Evolutionary conservation across 2,329 filamentous ascomycete species (phyloP), one percentile per base, ranked within the genome.

Genomic region (Fusarium sacchari): DNA sequence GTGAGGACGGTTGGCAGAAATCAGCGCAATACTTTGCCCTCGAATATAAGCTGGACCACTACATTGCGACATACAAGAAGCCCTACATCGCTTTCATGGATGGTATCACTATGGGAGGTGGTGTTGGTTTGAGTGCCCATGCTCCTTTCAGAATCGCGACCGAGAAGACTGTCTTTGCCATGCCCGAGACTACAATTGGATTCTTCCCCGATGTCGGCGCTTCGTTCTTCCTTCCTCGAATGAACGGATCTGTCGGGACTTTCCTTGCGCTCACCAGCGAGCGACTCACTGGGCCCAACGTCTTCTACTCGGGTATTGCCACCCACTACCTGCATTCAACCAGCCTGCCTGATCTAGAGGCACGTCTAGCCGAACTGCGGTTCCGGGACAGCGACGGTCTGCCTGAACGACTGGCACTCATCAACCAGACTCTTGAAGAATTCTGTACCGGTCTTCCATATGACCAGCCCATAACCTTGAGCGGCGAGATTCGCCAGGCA

Each of bases 201-300:
- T 98, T 98, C 87, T 99, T 99, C 88, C 96, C 97, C 12, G 97
- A 99, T 79, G 96, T 99, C 55, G 96, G 96, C 69, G 97, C 93
- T 37, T 97, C 94, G 17, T 99, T 98, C 86, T 98, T 98, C 87
- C 87, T 99, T 60, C 94, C 96, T 22, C 89, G 95, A 72, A 91
- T 99, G 87, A 91, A 97, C 78, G 96, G 96, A 56, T 86, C 91
- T 67, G 84, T 97, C 63, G 96, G 96, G 64, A 97, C 94, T 26
- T 99, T 98, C 83, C 91, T 99, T 47, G 96, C 95, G 26, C 87
- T 99, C 72, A 99, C 96, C 13, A 96, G 95, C 80, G 93, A 96
- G 80, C 89, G 90, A 72, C 85, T 99, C 71, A 91, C 88, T 69
- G 96, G 96, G 47, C 92, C 92, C 18, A 94, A 98, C 81, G 93